These are phyloP conservation scores for Colletotrichum lini DNA, from an alignment of 2,329 filamentous ascomycete genomes.

Conservation along the genomic window DNA sequence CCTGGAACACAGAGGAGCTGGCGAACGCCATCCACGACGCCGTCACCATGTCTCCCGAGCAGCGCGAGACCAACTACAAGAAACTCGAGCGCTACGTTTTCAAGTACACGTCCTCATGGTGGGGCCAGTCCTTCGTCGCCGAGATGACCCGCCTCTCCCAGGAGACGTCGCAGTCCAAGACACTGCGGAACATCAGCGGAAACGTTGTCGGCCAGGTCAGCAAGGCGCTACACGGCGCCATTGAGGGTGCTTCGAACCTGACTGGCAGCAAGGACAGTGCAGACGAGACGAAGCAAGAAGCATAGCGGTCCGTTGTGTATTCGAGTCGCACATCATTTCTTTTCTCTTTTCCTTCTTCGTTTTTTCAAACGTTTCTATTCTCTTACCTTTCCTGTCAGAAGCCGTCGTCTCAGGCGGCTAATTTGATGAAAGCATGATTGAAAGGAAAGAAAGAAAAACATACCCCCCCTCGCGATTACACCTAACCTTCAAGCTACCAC, in stretches of 20 bases:
- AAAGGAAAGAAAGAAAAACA: constrained; percentile 26
- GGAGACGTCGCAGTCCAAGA: constrained; percentile 56
- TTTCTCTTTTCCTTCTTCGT: not conserved
- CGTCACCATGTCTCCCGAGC: constrained; percentile 95
- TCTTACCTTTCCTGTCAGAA: not conserved
- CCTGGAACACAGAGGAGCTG: constrained; percentile 98
- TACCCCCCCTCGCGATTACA: constrained; percentile 8
- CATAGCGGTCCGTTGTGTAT: not conserved
- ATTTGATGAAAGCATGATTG: constrained; percentile 40
- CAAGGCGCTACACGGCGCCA: constrained; percentile 32
- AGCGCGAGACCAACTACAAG: constrained; percentile 87
- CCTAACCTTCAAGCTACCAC: not conserved
- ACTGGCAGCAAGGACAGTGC: constrained; percentile 14
- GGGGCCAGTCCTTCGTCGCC: constrained; percentile 92
- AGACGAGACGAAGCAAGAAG: constrained; percentile 32
- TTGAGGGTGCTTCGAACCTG: constrained; percentile 25
- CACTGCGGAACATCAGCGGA: constrained; percentile 57
- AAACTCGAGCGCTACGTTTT: constrained; percentile 96
- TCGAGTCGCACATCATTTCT: not conserved
- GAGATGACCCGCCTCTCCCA: constrained; percentile 76
- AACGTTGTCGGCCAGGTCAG: constrained; percentile 51
- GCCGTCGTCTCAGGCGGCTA: not conserved
- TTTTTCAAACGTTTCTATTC: too few species aligned
- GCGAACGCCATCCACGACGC: constrained; percentile 94
- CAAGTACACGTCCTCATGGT: constrained; percentile 98